Percentiles rank a stretch among this genome's conserved stretches.
Evolutionary conservation across 2,329 filamentous ascomycete species (phyloP).

Genomic region (Myriosclerotinia scirpicola): DNA sequence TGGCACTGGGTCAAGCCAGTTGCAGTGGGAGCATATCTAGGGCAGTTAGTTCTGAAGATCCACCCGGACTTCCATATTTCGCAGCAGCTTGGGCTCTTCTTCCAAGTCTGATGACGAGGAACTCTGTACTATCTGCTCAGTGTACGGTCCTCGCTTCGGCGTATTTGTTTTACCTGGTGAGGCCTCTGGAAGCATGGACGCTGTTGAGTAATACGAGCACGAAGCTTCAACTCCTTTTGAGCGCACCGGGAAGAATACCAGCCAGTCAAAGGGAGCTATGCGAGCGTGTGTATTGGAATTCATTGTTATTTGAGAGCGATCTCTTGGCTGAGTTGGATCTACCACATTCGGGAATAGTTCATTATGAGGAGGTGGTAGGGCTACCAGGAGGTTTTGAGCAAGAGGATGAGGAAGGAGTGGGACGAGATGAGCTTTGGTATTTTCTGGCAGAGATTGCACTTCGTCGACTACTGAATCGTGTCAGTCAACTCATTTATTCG

Average conservation of each 20-base stretch:
- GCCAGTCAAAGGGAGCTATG: slow-evolving; percentile 69
- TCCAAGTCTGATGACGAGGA: slow-evolving; percentile 76
- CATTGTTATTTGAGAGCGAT: slow-evolving; percentile 77
- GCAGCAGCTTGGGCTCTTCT: slow-evolving; percentile 76
- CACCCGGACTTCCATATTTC: slow-evolving; percentile 77
- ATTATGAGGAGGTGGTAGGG: slow-evolving; percentile 78
- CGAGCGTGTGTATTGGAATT: slow-evolving; percentile 82
- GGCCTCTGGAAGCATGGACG: slow-evolving; percentile 81
- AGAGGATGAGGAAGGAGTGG: slow-evolving; percentile 63
- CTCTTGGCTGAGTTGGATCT: slow-evolving; percentile 77
- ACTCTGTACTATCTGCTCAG: slow-evolving; percentile 74
- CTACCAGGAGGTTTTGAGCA: slow-evolving; percentile 75
- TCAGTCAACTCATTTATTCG: slow-evolving; percentile 77
- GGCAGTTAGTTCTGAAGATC: slow-evolving; percentile 65
- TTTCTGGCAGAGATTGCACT: slow-evolving; percentile 82
- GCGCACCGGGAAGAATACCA: slow-evolving; percentile 69
- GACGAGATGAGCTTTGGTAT: slow-evolving; percentile 80
- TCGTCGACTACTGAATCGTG: slow-evolving; percentile 72
- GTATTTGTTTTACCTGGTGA: slow-evolving; percentile 79
- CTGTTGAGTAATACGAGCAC: slow-evolving; percentile 76
- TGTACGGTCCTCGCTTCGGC: slow-evolving; percentile 79
- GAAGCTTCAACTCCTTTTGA: slow-evolving; percentile 76
- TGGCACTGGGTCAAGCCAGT: slow-evolving; percentile 75
- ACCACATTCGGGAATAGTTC: slow-evolving; percentile 78
- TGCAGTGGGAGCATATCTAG: slow-evolving; percentile 74